phyloP scores from a whole-genome alignment of 2,329 filamentous ascomycete species.

The Diaporthe humulicola region DNA sequence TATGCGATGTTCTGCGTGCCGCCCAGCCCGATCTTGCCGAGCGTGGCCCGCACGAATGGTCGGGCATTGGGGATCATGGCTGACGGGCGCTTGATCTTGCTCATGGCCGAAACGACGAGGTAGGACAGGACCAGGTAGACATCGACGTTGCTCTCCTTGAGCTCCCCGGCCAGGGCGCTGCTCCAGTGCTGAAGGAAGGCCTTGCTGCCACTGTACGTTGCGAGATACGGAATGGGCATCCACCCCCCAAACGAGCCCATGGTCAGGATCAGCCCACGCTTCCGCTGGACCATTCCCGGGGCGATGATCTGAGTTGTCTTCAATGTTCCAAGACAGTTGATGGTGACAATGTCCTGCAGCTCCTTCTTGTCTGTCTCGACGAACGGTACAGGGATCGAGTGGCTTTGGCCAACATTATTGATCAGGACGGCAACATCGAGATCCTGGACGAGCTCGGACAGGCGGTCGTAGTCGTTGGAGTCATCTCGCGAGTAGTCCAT shows the following conservation, averaged over 20 bases:
- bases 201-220: constrained; percentile 97
- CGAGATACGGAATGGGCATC: constrained; percentile 90
- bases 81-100: constrained; percentile 87
- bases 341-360: constrained; percentile 89
- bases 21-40: constrained; percentile 86
- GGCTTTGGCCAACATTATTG: constrained; percentile 97
- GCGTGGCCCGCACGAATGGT: constrained; percentile 82
- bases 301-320: constrained; percentile 88
- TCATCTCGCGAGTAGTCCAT: constrained; percentile 93
- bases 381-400: constrained; percentile 93
- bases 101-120: constrained; percentile 96
- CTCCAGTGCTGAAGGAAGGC: constrained; percentile 99
- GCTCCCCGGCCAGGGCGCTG: constrained; percentile 84
- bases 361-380: constrained; percentile 82
- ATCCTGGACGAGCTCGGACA: constrained; percentile 76
- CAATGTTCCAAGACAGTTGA: constrained; percentile 94
- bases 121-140: constrained; percentile 95
- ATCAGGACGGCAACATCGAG: constrained; percentile 89
- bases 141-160: constrained; percentile 83
- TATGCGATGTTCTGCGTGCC: constrained; percentile 83
- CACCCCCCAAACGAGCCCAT: constrained; percentile 98
- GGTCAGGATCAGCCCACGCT: constrained; percentile 90
- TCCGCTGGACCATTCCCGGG: constrained; percentile 86
- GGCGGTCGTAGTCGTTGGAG: constrained; percentile 82
- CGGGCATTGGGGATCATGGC: constrained; percentile 84